Conservation (phyloP, 352 stramenopile species). For the Globisporangium parvum region DNA sequence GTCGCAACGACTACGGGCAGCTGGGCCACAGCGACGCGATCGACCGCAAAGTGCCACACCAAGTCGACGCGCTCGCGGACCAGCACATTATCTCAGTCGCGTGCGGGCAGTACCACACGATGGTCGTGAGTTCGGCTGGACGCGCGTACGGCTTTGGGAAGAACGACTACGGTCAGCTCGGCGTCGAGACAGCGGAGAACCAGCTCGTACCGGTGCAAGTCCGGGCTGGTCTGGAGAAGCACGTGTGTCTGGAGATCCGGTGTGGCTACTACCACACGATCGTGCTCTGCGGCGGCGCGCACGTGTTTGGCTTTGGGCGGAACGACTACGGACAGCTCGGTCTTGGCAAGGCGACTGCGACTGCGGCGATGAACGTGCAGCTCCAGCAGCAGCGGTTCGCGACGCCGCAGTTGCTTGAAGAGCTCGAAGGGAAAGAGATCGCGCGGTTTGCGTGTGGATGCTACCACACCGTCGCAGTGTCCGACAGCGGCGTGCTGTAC, state of each 20-base stretch:
- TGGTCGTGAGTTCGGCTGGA: slow-evolving; percentile 62
- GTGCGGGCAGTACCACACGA: slow-evolving; percentile 91
- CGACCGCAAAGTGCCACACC: slow-evolving; percentile 82
- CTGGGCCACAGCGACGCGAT: slow-evolving; percentile 86
- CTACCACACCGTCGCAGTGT: slow-evolving; percentile 88
- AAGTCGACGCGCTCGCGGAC: slow-evolving; percentile 51
- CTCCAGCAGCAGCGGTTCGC: slow-evolving; percentile 70
- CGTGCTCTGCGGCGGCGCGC: slow-evolving; percentile 54
- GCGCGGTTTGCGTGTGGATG: slow-evolving; percentile 84
- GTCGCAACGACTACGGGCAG: slow-evolving; percentile 91
- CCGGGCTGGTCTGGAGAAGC: slow-evolving; percentile 46
- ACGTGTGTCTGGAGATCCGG: slow-evolving; percentile 69
- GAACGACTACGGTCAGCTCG: slow-evolving; percentile 93
- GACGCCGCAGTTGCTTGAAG: slow-evolving; percentile 45
- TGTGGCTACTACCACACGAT: slow-evolving; percentile 93
- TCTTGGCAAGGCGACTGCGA: slow-evolving; percentile 42
- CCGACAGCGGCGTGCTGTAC: slow-evolving; percentile 87
- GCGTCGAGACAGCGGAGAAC: slow-evolving; percentile 68
- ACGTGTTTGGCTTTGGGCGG: slow-evolving; percentile 84
- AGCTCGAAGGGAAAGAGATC: slow-evolving; percentile 83
- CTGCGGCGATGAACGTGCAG: slow-evolving; percentile 38
- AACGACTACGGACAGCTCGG: slow-evolving; percentile 94
- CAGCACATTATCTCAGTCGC: slow-evolving; percentile 69
- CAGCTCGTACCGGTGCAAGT: slow-evolving; percentile 55
- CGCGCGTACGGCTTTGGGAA: slow-evolving; percentile 87